phyloP scores from a whole-genome alignment of 2,329 filamentous ascomycete species.

The Dactylellina sp. region DNA sequence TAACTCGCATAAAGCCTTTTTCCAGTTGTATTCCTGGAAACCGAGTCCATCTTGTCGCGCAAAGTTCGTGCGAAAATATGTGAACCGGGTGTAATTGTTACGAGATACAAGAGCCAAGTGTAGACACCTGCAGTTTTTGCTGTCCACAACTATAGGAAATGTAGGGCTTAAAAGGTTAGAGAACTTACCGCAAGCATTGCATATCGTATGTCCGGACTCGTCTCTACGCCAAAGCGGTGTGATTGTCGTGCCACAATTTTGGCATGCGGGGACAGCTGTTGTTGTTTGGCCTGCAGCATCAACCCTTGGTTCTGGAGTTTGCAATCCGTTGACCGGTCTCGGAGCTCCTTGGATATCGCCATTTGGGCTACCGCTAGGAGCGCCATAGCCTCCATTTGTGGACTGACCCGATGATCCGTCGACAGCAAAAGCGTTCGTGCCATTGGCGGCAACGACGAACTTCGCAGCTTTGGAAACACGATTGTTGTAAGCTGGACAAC shows the following conservation, averaged over 20 bases:
- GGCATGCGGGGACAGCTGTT: constrained; percentile 85
- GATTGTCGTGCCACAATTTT: constrained; percentile 96
- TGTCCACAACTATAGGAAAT: background rate
- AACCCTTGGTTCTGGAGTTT: constrained; percentile 36
- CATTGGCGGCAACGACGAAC: constrained; percentile 69
- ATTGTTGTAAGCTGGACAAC: constrained; percentile 98
- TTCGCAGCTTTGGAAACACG: constrained; percentile 88
- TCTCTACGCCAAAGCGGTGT: constrained; percentile 96
- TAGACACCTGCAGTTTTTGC: background rate
- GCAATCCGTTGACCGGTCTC: constrained; percentile 57
- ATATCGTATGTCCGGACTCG: constrained; percentile 94
- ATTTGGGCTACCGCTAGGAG: constrained; percentile 62
- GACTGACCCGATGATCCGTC: constrained; percentile 64
- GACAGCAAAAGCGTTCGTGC: constrained; percentile 46
- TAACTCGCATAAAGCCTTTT: constrained; percentile 24
- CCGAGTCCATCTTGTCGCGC: constrained; percentile 1
- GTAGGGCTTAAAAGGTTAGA: background rate
- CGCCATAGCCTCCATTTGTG: constrained; percentile 58
- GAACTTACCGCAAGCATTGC: constrained; percentile 92
- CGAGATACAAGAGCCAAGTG: too few relatives aligned
- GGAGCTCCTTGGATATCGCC: constrained; percentile 58
- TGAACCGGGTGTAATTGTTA: too few relatives aligned
- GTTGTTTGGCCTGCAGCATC: constrained; percentile 64
- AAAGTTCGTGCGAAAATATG: too few relatives aligned
- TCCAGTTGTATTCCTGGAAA: constrained; percentile 12